Base-by-base conservation (phyloP, 768 basidiomycete genomes). In the Sutorius australiensis region DNA sequence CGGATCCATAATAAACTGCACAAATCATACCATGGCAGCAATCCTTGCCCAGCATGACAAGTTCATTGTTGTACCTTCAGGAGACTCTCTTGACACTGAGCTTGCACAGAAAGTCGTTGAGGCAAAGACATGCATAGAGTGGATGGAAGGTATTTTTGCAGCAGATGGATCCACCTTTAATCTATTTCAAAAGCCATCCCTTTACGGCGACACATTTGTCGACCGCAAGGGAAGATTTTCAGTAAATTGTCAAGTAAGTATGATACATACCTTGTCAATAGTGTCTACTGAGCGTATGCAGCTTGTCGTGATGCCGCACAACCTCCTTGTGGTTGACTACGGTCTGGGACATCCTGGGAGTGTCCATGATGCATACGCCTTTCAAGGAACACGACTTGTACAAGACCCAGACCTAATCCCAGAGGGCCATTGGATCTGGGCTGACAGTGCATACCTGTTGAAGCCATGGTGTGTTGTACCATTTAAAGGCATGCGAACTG, bases 131-230 rank as follows among this genome's bases (percentile, higher is more conserved):
- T 54, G 49, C 21, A 2, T 2, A 0, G 28, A 16, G 6, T 78
- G 74, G 75, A 43, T 65, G 1, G 24, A 24, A 24, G 24, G 24
- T 24, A 24, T 24, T 24, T 24, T 24, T 4, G 50, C 72, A 33
- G 71, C 71, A 34, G 73, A 77, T 61, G 75, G 75, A 2, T 75
- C 73, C 6, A 28, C 43, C 0, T 28, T 60, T 14, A 51, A 60
- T 5, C 12, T 57, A 2, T 67, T 60, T 48, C 12, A 47, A 16
- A 60, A 57, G 14, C 50, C 46, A 1, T 6, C 36, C 5, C n/a
- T 33, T 1, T 54, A 51, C 24, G 33, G 42, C 3, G 38, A 60
- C 1, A 50, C 31, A 6, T 57, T 54, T 37, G 54, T 55, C 54
- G 59, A 66, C 31, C 48, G 57, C 31, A 59, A 59, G 16, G 38